These are phyloP conservation scores for Mediolabrus comicus DNA, from an alignment of 108 stramenopile genomes.

Conservation along the genomic window DNA sequence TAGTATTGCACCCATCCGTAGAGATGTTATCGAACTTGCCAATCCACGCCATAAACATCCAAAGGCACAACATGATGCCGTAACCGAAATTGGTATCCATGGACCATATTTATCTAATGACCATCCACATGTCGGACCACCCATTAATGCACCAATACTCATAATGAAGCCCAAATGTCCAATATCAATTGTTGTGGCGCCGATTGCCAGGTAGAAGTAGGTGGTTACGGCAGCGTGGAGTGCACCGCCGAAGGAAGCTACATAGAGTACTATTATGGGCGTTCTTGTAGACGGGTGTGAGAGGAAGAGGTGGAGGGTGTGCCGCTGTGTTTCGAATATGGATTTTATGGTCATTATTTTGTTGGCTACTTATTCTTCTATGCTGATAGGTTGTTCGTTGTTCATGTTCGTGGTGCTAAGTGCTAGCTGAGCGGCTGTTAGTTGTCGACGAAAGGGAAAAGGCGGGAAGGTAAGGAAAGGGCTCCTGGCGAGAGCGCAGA, in stretches of 20 bases:
- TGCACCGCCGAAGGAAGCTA: constrained; percentile 33
- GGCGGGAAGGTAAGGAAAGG: too few species aligned
- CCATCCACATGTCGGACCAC: constrained; percentile 11
- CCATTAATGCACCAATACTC: constrained; percentile 20
- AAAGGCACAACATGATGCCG: constrained; percentile 13
- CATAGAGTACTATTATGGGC: constrained; percentile 12
- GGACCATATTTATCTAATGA: constrained; percentile 20
- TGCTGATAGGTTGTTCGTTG: too few species aligned
- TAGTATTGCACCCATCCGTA: constrained; percentile 23
- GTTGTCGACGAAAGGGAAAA: too few species aligned
- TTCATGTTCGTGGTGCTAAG: too few species aligned
- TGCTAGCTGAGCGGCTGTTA: too few species aligned
- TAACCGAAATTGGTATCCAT: constrained; percentile 17
- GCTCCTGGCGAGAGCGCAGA: too few species aligned
- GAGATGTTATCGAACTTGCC: neutral
- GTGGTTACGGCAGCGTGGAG: constrained; percentile 38
- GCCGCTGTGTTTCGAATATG: constrained; percentile 15
- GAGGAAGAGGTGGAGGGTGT: constrained; percentile 25
- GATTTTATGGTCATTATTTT: neutral
- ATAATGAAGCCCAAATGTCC: constrained; percentile 31
- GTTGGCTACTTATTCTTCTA: too few species aligned
- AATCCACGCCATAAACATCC: constrained; percentile 42
- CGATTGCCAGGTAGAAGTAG: constrained; percentile 31
- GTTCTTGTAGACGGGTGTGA: constrained; percentile 22
- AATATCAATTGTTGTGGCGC: constrained; percentile 14